Conservation (phyloP, 371 early-diverging fungal genomes). For the Apophysomyces variabilis region DNA sequence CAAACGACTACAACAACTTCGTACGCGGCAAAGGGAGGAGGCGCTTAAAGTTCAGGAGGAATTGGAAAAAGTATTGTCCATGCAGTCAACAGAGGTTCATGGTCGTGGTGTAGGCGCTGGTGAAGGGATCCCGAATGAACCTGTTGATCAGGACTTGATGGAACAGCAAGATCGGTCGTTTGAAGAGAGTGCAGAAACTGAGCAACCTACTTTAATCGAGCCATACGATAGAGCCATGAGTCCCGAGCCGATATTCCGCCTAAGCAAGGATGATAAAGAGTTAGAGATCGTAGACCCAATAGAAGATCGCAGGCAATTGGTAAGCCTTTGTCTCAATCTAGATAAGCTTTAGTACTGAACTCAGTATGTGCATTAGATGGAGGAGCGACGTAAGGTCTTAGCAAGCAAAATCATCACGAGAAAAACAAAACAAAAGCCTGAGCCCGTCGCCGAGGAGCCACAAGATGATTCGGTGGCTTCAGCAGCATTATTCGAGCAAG, state of each 20-base stretch:
- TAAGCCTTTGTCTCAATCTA: conserved; percentile 28
- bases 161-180: conserved; percentile 47
- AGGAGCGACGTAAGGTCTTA: conserved; percentile 61
- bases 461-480: conserved; percentile 46
- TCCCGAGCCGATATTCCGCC: conserved; percentile 58
- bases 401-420: conserved; percentile 60
- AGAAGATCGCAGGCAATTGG: conserved; percentile 65
- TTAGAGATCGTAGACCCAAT: conserved; percentile 63
- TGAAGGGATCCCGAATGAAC: conserved; percentile 49
- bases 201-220: conserved; percentile 30
- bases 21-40: conserved; percentile 63
- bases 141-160: conserved; percentile 47
- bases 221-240: conserved; percentile 70
- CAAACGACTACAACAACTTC: conserved; percentile 74
- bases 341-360: neutral
- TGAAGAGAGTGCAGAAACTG: conserved; percentile 20
- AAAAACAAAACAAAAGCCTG: conserved; percentile 32
- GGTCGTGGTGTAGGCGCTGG: conserved; percentile 54
- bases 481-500: conserved; percentile 64
- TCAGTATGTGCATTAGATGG: conserved; percentile 40
- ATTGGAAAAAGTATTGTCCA: conserved; percentile 59
- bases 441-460: conserved; percentile 21
- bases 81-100: conserved; percentile 55
- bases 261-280: conserved; percentile 61
- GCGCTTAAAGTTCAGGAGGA: conserved; percentile 75